phyloP scores from a whole-genome alignment of 2,329 filamentous ascomycete genomes.

The Orbilia brochopaga region DNA sequence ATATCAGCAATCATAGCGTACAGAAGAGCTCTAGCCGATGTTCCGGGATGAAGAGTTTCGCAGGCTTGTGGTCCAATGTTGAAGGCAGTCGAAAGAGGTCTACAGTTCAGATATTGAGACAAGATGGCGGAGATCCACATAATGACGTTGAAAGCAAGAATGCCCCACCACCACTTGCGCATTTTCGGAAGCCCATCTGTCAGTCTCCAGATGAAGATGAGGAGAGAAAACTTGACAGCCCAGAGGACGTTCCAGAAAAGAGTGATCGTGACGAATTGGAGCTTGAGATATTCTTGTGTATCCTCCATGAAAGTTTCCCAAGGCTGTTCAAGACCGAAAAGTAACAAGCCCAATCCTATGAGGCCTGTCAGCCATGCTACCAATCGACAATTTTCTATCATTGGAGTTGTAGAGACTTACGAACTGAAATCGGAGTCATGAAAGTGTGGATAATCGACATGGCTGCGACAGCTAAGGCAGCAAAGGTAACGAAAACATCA shows the following conservation, averaged over 20 bases:
- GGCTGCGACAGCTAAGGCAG: constrained; percentile 23
- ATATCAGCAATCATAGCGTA: constrained; percentile 56
- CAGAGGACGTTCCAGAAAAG: constrained; percentile 57
- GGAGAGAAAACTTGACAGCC: constrained; percentile 56
- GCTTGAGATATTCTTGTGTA: constrained; percentile 54
- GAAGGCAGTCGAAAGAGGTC: constrained; percentile 55
- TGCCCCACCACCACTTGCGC: constrained; percentile 55
- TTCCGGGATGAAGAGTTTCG: constrained; percentile 43
- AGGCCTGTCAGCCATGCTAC: background rate
- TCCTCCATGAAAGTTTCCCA: constrained; percentile 27
- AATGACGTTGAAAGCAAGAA: constrained; percentile 54
- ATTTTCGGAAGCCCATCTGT: constrained; percentile 54
- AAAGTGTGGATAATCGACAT: constrained; percentile 34
- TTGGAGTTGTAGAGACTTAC: constrained; percentile 12
- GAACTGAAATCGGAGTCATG: constrained; percentile 33
- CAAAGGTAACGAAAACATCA: constrained; percentile 39
- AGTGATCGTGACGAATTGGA: constrained; percentile 55
- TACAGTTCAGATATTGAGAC: constrained; percentile 55
- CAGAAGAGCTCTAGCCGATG: constrained; percentile 48
- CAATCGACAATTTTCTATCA: background rate
- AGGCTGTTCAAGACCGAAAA: constrained; percentile 38
- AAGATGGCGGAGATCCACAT: constrained; percentile 54
- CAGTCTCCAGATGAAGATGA: constrained; percentile 56
- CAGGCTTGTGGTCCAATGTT: constrained; percentile 53
- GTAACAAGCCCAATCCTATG: constrained; percentile 24